phyloP scores from a whole-genome alignment of 2,329 filamentous ascomycete species.

The Xylaria hypoxylon region DNA sequence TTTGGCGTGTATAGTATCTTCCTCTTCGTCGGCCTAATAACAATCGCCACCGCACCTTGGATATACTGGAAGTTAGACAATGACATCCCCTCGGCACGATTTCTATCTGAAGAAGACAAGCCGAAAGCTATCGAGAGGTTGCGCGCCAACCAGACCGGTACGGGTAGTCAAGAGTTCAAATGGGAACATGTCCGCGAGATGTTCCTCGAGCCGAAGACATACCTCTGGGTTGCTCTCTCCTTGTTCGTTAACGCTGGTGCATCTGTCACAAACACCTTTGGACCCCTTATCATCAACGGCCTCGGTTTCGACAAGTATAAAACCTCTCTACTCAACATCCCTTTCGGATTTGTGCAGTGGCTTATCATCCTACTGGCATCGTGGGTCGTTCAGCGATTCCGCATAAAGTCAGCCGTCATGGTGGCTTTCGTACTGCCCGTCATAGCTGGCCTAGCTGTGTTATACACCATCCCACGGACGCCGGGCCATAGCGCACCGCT shows the following conservation, averaged over 20 bases:
- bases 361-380: conserved; percentile 68
- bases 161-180: conserved; percentile 64
- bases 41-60: conserved; percentile 67
- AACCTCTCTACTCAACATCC: conserved; percentile 73
- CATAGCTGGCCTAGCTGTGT: conserved; percentile 67
- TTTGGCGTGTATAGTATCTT: conserved; percentile 59
- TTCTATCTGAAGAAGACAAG: conserved; percentile 72
- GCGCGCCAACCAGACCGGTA: conserved; percentile 66
- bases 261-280: conserved; percentile 72
- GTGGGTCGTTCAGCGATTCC: conserved; percentile 66
- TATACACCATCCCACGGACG: conserved; percentile 64
- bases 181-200: conserved; percentile 65
- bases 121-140: conserved; percentile 66
- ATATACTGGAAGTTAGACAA: conserved; percentile 71
- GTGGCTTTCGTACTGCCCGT: conserved; percentile 67
- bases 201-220: conserved; percentile 62
- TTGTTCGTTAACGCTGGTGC: conserved; percentile 74
- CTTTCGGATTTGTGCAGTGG: conserved; percentile 72
- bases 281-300: conserved; percentile 70
- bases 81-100: conserved; percentile 66
- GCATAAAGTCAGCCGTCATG: conserved; percentile 68
- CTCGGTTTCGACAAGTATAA: conserved; percentile 69
- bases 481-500: conserved; percentile 59
- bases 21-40: conserved; percentile 70
- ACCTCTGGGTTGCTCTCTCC: conserved; percentile 70